Percentiles rank a stretch among this genome's conserved stretches.
Evolutionary conservation across 768 basidiomycete species (phyloP).

Genomic region (Postia placenta): DNA sequence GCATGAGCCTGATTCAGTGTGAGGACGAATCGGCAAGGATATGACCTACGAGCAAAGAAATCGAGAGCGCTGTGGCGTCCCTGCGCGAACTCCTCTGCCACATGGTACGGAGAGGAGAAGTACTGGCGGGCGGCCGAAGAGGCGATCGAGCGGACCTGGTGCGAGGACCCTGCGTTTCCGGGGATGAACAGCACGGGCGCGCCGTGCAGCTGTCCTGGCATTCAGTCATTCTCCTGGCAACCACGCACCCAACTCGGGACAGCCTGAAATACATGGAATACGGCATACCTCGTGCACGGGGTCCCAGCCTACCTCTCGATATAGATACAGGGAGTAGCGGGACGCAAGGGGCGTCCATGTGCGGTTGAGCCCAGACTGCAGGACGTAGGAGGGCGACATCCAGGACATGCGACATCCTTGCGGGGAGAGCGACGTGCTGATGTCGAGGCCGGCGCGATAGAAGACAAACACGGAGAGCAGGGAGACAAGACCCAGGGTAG

Average conservation of each 20-base stretch:
- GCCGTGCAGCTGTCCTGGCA: conserved; percentile 35
- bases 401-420: conserved; percentile 96
- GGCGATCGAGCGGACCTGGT: conserved; percentile 92
- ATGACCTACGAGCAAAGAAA: conserved; percentile 71
- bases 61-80: conserved; percentile 57
- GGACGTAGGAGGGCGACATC: conserved; percentile 89
- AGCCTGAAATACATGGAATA: background rate
- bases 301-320: conserved; percentile 54
- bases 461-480: conserved; percentile 29
- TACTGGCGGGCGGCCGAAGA: conserved; percentile 84
- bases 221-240: conserved; percentile 12
- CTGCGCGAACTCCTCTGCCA: conserved; percentile 47
- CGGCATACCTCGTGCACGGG: conserved; percentile 1
- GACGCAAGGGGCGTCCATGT: conserved; percentile 66
- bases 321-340: conserved; percentile 85
- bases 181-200: conserved; percentile 94
- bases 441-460: conserved; percentile 26
- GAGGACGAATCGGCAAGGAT: background rate
- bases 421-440: conserved; percentile 58
- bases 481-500: conserved; percentile 13
- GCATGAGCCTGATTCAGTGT: too few species aligned
- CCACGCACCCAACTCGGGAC: too few species aligned
- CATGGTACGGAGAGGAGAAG: conserved; percentile 52
- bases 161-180: conserved; percentile 93
- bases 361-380: conserved; percentile 59